Base-by-base conservation (phyloP, 345 rosid genomes). In the Carallia brachiata region DNA sequence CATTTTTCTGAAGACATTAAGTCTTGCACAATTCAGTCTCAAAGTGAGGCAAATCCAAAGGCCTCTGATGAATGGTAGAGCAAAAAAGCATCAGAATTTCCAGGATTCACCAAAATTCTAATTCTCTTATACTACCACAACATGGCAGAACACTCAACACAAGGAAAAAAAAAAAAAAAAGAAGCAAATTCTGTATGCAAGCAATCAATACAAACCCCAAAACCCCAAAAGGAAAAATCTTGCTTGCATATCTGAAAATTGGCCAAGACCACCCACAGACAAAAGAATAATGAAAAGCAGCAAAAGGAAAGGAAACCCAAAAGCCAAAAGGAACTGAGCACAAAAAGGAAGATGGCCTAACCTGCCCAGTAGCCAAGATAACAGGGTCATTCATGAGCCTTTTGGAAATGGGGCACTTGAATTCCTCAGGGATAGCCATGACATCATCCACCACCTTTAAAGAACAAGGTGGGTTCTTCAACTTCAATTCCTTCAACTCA, bases 301-400 rank as follows among this genome's bases (percentile, higher is more conserved):
- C 1, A 2, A 0, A 16, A 34, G 30, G 7, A 57, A 47, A 39
- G 50, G 5, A 54, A 52, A 4, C 28, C 7, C 34, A 39, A 19
- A 73, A 2, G 30, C 36, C 19, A 32, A 16, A 31, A 36, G 1
- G 32, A 17, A 70, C 60, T 39, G 54, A 28, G 30, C 55, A 39
- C 8, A n/a, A 37, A 17, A 61, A 7, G 7, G 18, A 15, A 23
- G 1, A 68, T 59, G 37, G 30, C 28, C 73, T n/a, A 72, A 87
- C 93, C 93, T 79, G 83, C 0, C 90, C 93, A 63, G 87, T 78
- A 47, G 82, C 81, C 66, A 88, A 61, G 67, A 87, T 71, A 16
- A 88, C 90, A 66, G 91, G 90, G 62, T 88, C 91, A 68, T 17
- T 59, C 88, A 85, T 85, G 61, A 82, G 73, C 67, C 68, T 37